These are phyloP conservation scores for Lablab purpureus DNA, from an alignment of 306 rosid genomes.

Conservation along the genomic window DNA sequence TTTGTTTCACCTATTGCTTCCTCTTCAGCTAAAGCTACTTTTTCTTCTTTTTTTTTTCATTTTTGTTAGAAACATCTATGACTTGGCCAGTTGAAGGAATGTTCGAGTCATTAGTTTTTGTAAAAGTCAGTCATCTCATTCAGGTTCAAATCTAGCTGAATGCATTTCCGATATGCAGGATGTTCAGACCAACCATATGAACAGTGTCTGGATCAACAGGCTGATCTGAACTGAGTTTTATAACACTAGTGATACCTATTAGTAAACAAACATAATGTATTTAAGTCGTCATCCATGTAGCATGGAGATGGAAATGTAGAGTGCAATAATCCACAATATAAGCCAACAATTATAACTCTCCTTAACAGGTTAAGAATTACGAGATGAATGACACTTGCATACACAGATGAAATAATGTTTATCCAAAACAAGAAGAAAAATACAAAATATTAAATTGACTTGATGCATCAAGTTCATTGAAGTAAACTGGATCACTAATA, in stretches of 20 bases:
- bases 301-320: constrained; percentile 31
- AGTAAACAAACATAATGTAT: constrained; percentile 11
- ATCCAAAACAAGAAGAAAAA: constrained; percentile 20
- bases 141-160: too few relatives aligned
- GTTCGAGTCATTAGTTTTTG: too few relatives aligned
- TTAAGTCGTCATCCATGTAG: background rate
- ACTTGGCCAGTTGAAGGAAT: too few relatives aligned
- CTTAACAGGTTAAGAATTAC: background rate
- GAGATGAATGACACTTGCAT: background rate
- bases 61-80: too few relatives aligned
- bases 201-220: too few relatives aligned
- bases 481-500: constrained; percentile 28
- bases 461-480: constrained; percentile 16
- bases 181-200: too few relatives aligned
- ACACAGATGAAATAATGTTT: background rate
- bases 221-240: too few relatives aligned
- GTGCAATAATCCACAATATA: constrained; percentile 28
- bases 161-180: too few relatives aligned
- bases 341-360: constrained; percentile 20
- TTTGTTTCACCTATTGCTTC: too few relatives aligned
- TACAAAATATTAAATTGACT: background rate
- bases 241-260: background rate
- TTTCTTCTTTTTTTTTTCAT: too few relatives aligned
- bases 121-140: too few relatives aligned
- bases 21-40: too few relatives aligned